Evolutionary conservation across 1,284 basidiomycete species (phyloP), one percentile per base, ranked within the genome.

Genomic region (Fomitopsis schrenkii): DNA sequence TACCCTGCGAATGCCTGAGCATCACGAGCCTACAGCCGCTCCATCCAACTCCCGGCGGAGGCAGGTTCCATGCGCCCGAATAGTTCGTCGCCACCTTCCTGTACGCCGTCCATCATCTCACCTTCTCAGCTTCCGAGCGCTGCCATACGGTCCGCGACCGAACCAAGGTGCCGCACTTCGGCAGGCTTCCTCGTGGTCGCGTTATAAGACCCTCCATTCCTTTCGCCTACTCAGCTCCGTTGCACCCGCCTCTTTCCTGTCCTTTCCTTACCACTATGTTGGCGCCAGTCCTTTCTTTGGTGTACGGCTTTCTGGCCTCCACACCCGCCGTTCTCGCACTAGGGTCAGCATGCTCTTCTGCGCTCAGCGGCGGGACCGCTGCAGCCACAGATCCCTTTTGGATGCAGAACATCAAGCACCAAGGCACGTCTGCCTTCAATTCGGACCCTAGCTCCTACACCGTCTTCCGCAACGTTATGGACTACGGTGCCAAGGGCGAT

Each of bases 401-500:
- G 90, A 72, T 90, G 70, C 75, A 91, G 68, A 82, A 66, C 52
- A 90, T 91, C 67, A 82, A 79, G 61, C 88, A 91, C 67, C 87
- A 88, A 70, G 90, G 90, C 1, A 69, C 66, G 28, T 66, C 71
- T 15, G 83, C 90, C 2, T 87, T 82, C 73, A 85, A 88, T 68
- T 58, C 82, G 0, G 75, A 84, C 65, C 79, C 86, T 1, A 68
- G 69, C 48, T 69, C 74, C 2, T 94, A 93, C 71, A 77, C 84
- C 62, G 89, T 93, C 50, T 92, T 90, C 71, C 80, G 90, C 38
- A 91, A 91, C 67, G 89, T 91, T 58, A 88, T 72, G 71, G 82
- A 85, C 66, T 85, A 77, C 63, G 84, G 84, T 56, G 88, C 88
- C 26, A 79, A 74, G 57, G 88, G 88, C 33, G 88, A 91, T 72